Base-by-base conservation (phyloP, 257 asterid species). In the Plantago elongata region DNA sequence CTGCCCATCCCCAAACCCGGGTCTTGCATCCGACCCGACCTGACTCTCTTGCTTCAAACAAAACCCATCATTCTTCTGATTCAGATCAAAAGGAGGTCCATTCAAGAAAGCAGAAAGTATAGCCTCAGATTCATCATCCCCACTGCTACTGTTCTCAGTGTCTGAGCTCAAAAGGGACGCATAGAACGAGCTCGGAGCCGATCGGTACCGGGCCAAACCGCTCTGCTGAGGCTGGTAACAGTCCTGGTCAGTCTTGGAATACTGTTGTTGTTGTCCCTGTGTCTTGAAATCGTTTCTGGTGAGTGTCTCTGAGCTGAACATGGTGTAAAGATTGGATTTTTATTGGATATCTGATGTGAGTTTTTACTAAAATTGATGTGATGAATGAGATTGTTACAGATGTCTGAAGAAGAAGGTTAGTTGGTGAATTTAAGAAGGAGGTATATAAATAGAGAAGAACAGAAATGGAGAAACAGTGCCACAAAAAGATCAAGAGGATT, bases 181-280 rank as follows among this genome's bases (percentile, higher is more conserved):
- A 3, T 84, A 76, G 61, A 84, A 81, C 10, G 96, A 79, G 64
- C 96, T 82, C 5, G 97, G 97, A 60, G 96, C 98, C 49, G 95
- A 88, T 51, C 88, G 75, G 50, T 76, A 84, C 15, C 94, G 76
- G 12, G 85, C 74, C 55, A 90, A 45, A 29, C 92, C 94, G n/a
- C 69, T 9, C 27, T 57, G 63, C 68, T 72, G 66, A 11, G 50
- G 72, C 58, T 69, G 81, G 18, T 76, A 70, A 12, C 65, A 71
- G 22, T 22, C 5, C 56, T 72, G 37, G 54, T 59, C 16, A 45
- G 74, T 50, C 65, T 67, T 15, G 48, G 72, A 49, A 72, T 16
- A 34, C 9, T 63, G 64, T n/a, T n/a, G n/a, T 51, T 69, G 81
- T 11, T 34, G 38, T 34, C 72, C 84, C 9, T 77, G 75, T 5